A percentile compares a stretch with the other conserved stretches of the same genome.
Evolutionary conservation across 2,329 filamentous ascomycete genomes (phyloP).

Genomic region (Fusarium multiceps): DNA sequence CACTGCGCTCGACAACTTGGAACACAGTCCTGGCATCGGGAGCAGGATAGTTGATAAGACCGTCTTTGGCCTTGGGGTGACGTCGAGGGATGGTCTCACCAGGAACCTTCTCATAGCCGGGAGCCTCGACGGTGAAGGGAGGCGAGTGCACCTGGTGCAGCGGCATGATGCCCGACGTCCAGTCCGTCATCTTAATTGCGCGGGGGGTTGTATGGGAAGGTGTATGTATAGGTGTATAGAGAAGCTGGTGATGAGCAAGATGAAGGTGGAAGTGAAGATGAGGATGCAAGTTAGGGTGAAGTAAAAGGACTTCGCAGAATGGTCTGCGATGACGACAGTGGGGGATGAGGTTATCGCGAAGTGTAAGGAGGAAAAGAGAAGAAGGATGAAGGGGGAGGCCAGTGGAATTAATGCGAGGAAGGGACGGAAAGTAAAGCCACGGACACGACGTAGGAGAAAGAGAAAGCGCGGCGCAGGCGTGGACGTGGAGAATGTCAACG

Average conservation of each 20-base stretch:
- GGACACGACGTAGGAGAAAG: slow-evolving; percentile 29
- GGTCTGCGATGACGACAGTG: slow-evolving; percentile 25
- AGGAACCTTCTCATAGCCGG: slow-evolving; percentile 73
- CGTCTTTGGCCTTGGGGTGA: slow-evolving; percentile 76
- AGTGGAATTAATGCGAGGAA: slow-evolving; percentile 39
- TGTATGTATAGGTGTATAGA: slow-evolving; percentile 10
- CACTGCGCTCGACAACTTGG: slow-evolving; percentile 79
- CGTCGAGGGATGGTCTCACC: slow-evolving; percentile 89
- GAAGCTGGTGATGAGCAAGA: slow-evolving; percentile 8
- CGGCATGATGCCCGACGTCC: slow-evolving; percentile 60
- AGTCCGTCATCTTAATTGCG: slow-evolving; percentile 47
- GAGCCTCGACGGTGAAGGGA: slow-evolving; percentile 79
- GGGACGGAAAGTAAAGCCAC: slow-evolving; percentile 26
- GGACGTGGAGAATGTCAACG: slow-evolving; percentile 34
- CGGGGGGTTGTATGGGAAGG: slow-evolving; percentile 29
- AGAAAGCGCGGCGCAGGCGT: slow-evolving; percentile 14
- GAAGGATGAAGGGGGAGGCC: slow-evolving; percentile 18
- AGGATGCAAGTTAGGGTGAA: slow-evolving; percentile 13
- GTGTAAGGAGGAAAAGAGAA: slow-evolving; percentile 23
- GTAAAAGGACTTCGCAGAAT: slow-evolving; percentile 17
- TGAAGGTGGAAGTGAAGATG: slow-evolving; percentile 6
- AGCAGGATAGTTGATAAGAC: slow-evolving; percentile 72
- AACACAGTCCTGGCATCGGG: slow-evolving; percentile 80
- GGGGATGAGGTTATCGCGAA: slow-evolving; percentile 38
- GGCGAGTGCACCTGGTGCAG: slow-evolving; percentile 72